These are phyloP conservation scores for Lomentospora prolificans DNA, from an alignment of 2,329 filamentous ascomycete genomes.

Conservation along the genomic window DNA sequence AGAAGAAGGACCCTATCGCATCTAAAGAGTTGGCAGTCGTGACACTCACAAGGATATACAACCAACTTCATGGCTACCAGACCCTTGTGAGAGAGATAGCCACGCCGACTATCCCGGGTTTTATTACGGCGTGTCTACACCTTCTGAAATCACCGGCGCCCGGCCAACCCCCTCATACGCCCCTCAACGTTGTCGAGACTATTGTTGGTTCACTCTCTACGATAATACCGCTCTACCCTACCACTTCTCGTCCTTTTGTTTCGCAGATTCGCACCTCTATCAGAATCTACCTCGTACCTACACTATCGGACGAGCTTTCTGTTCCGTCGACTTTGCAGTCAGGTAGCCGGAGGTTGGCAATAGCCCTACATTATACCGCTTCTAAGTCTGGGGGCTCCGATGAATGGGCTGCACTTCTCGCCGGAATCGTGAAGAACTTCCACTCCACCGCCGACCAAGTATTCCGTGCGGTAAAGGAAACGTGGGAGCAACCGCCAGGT, in stretches of 20 bases:
- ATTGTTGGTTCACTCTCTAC: slow-evolving; percentile 62
- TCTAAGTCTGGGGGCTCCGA: slow-evolving; percentile 67
- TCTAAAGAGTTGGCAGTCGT: slow-evolving; percentile 70
- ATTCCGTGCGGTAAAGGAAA: slow-evolving; percentile 69
- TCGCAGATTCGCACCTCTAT: slow-evolving; percentile 56
- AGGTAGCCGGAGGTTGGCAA: slow-evolving; percentile 53
- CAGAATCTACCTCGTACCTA: slow-evolving; percentile 53
- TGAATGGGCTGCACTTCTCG: slow-evolving; percentile 66
- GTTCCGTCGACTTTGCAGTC: slow-evolving; percentile 43
- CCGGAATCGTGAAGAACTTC: slow-evolving; percentile 49
- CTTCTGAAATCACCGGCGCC: slow-evolving; percentile 39
- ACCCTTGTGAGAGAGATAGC: slow-evolving; percentile 81
- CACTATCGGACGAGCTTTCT: slow-evolving; percentile 37
- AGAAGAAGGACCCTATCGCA: slow-evolving; percentile 69
- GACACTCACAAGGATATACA: slow-evolving; percentile 73
- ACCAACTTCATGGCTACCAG: slow-evolving; percentile 70
- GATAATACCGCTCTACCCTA: slow-evolving; percentile 70
- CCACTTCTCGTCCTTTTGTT: slow-evolving; percentile 69
- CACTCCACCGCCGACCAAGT: slow-evolving; percentile 67
- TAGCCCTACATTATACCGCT: slow-evolving; percentile 69
- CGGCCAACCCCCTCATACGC: slow-evolving; percentile 19
- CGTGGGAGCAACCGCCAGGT: slow-evolving; percentile 61
- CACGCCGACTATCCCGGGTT: slow-evolving; percentile 67
- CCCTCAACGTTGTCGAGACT: slow-evolving; percentile 48
- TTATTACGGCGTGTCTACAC: slow-evolving; percentile 63